These are phyloP conservation scores for Xanthoceras sorbifolium DNA, from an alignment of 345 rosid genomes.

Conservation along the genomic window DNA sequence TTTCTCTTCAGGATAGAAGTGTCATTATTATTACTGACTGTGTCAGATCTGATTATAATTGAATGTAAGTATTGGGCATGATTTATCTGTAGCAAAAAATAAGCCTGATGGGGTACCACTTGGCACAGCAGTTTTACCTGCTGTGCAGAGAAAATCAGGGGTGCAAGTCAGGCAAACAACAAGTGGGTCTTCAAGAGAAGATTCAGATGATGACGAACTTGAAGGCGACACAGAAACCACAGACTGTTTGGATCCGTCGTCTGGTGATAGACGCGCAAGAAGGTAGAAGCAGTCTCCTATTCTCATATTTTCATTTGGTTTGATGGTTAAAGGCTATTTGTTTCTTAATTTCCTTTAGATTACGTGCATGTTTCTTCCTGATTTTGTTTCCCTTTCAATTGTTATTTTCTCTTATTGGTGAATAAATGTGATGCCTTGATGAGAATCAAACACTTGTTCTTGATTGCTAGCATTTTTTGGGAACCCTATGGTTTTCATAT, in stretches of 20 bases:
- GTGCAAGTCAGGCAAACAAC: constrained; percentile 62
- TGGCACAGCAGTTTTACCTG: constrained; percentile 35
- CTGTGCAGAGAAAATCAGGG: constrained; percentile 42
- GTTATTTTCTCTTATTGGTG: neutral
- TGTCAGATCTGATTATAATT: constrained; percentile 24
- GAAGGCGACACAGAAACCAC: constrained; percentile 83
- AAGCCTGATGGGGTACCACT: constrained; percentile 45
- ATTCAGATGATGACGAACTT: constrained; percentile 89
- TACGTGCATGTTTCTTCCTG: neutral
- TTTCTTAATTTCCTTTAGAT: neutral
- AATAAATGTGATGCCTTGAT: constrained; percentile 12
- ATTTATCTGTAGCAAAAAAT: constrained; percentile 33
- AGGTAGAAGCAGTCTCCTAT: constrained; percentile 42
- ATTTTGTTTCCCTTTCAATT: neutral
- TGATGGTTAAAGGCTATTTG: neutral
- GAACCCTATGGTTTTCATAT: neutral
- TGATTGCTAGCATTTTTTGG: neutral
- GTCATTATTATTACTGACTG: neutral
- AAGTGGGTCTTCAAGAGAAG: constrained; percentile 91
- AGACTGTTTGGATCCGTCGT: constrained; percentile 53
- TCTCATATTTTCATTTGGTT: constrained; percentile 4
- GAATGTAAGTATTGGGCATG: constrained; percentile 40
- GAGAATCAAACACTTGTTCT: neutral
- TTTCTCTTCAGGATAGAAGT: neutral
- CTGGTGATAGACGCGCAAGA: constrained; percentile 68